Percentiles rank a stretch among this genome's conserved stretches.
phyloP scores from a whole-genome alignment of 1,139 yeast genomes.

The Protomyces inundatus region DNA sequence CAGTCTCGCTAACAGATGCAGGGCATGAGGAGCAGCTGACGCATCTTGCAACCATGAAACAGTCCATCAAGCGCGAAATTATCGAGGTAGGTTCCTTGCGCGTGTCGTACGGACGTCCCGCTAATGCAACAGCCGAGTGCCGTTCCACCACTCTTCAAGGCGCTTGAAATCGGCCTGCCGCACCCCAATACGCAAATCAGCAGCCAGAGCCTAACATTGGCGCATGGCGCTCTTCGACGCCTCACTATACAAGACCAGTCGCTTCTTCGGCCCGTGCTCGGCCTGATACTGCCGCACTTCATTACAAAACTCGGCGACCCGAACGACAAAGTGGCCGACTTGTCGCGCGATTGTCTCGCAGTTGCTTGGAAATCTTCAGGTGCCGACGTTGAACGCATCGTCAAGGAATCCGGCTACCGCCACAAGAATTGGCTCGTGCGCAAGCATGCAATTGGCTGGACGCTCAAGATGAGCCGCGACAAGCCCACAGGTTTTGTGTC shows the following conservation, averaged over 20 bases:
- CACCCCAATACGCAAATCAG: slow-evolving; percentile 12
- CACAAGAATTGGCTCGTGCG: slow-evolving; percentile 45
- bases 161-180: slow-evolving; percentile 11
- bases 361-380: slow-evolving; percentile 67
- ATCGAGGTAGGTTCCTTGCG: slow-evolving; percentile 4
- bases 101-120: background rate
- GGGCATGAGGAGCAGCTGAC: background rate
- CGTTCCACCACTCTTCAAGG: slow-evolving; percentile 14
- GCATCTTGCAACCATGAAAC: slow-evolving; percentile 10
- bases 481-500: slow-evolving; percentile 44
- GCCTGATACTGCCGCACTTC: slow-evolving; percentile 53
- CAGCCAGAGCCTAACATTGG: slow-evolving; percentile 46
- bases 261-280: slow-evolving; percentile 49
- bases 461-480: slow-evolving; percentile 36
- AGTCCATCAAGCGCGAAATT: slow-evolving; percentile 17
- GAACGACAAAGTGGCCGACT: slow-evolving; percentile 44
- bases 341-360: slow-evolving; percentile 56
- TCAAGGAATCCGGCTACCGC: slow-evolving; percentile 51
- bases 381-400: slow-evolving; percentile 48
- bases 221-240: slow-evolving; percentile 71
- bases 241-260: slow-evolving; percentile 67
- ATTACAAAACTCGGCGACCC: slow-evolving; percentile 51
- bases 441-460: slow-evolving; percentile 44
- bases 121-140: slow-evolving; percentile 1
- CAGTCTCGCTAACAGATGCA: background rate